Evolutionary conservation across 345 rosid species (phyloP).

Genomic region (Mallotus nudiflorus): DNA sequence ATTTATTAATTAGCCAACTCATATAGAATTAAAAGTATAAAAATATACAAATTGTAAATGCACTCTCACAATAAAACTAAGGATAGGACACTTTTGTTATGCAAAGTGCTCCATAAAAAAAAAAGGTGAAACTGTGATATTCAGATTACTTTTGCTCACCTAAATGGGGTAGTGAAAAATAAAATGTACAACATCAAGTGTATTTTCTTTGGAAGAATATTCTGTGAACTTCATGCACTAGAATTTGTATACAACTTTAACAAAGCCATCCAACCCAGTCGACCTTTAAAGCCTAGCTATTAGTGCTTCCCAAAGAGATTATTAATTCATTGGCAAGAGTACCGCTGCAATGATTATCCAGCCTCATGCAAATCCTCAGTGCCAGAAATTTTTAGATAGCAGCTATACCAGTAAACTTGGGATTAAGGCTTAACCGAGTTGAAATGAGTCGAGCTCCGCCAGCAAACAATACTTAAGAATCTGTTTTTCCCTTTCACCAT

Average conservation of each 20-base stretch:
- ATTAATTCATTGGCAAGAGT: neutral
- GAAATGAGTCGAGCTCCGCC: too few relatives aligned
- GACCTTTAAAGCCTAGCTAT: neutral
- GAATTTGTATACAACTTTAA: neutral
- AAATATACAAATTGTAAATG: neutral
- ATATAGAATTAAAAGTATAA: neutral
- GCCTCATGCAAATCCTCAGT: neutral
- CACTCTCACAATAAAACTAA: neutral
- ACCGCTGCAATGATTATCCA: neutral
- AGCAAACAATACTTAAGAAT: neutral
- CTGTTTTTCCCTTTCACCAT: neutral
- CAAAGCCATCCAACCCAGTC: neutral
- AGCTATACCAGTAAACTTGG: neutral
- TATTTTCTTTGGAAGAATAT: too few relatives aligned
- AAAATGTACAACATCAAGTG: neutral
- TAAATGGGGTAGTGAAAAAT: neutral
- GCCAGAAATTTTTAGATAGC: neutral
- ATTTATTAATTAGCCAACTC: neutral
- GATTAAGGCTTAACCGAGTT: too few relatives aligned
- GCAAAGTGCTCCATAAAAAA: neutral
- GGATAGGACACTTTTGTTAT: neutral
- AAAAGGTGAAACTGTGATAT: neutral
- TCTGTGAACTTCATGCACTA: too few relatives aligned
- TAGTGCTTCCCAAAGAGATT: neutral
- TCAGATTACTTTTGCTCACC: neutral